Evolutionary conservation across 2,329 filamentous ascomycete species (phyloP), one percentile per base, ranked within the genome.

Genomic region (Exophiala viscosa): DNA sequence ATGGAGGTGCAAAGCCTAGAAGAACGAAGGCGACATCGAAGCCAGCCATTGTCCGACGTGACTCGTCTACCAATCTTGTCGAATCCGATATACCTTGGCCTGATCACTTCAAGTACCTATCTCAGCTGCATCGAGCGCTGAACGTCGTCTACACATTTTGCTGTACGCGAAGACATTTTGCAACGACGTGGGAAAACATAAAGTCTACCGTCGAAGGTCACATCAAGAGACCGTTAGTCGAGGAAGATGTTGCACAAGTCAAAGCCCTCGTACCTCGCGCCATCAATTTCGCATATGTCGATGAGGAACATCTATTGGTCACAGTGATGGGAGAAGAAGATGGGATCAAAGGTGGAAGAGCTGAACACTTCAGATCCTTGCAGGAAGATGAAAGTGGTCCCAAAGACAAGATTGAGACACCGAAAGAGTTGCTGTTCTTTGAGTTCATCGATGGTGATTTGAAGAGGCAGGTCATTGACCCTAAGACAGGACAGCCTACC

Each of bases 71-170:
- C 6, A 55, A 57, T 20, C 46, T 77, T 0, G 70, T 80, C n/a
- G 76, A 80, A 59, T 70, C 75, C 1, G 67, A 76, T 1, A 73
- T 79, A 45, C 78, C 80, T 38, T 96, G 92, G 90, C 90, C 91
- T 0, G 77, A 82, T 1, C 76, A 80, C 41, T 88, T 97, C 68
- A 85, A 82, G 51, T 75, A 77, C 38, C 77, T 97, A 7, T 83
- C 86, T 20, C 84, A 85, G 67, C 87, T 85, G 0, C 88, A 97
- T 67, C 82, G 84, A 55, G 92, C 93, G 1, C 73, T 99, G 54
- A 99, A 96, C 63, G 73, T 97, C 1, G 90, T 97, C 1, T 96
- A 90, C 64, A 97, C 93, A 0, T 97, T 99, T 66, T 95, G 90
- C 73, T 93, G 85, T 66, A 92, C 92, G 1, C 84, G 93, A 41